Percentiles rank a stretch among this genome's conserved stretches.
Conservation (phyloP, 176 grass and related monocot species). For the Olyra latifolia region DNA sequence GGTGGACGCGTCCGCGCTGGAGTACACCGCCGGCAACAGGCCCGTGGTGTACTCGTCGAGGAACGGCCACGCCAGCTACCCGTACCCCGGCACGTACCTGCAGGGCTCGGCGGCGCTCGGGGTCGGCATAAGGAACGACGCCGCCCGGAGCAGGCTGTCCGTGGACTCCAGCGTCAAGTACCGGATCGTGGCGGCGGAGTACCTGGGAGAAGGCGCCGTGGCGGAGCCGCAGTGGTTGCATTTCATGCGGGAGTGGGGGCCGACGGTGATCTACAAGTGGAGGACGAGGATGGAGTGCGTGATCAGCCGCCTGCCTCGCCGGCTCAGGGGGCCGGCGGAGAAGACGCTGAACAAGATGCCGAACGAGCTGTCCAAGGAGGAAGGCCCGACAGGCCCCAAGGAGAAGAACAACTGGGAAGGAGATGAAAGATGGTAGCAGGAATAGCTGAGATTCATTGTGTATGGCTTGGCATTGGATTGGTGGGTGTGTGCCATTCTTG, state of each 20-base stretch:
- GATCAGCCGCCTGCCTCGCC: slow-evolving; percentile 34
- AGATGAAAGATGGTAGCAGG: slow-evolving; percentile 83
- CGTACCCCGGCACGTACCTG: slow-evolving; percentile 64
- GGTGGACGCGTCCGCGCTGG: slow-evolving; percentile 71
- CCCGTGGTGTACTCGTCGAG: slow-evolving; percentile 67
- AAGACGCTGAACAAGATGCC: slow-evolving; percentile 66
- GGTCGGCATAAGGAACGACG: slow-evolving; percentile 64
- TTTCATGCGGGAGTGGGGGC: slow-evolving; percentile 90
- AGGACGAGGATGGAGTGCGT: slow-evolving; percentile 54
- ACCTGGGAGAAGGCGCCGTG: slow-evolving; percentile 58
- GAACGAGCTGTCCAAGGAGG: slow-evolving; percentile 76
- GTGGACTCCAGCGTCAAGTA: slow-evolving; percentile 74
- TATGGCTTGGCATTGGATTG: background rate
- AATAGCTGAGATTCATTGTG: background rate
- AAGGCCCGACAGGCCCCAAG: slow-evolving; percentile 82
- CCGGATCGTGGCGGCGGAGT: slow-evolving; percentile 63
- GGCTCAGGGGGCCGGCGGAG: slow-evolving; percentile 49
- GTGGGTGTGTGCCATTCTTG: no score
- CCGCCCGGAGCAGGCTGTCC: slow-evolving; percentile 39
- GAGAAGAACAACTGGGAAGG: slow-evolving; percentile 94
- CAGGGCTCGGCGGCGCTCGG: slow-evolving; percentile 71
- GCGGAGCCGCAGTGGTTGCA: slow-evolving; percentile 66
- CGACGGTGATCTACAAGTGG: slow-evolving; percentile 62
- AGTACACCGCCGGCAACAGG: slow-evolving; percentile 58
- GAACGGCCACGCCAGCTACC: slow-evolving; percentile 80